Evolutionary conservation across 164 flowering plant species (phyloP), one percentile per base, ranked within the genome.

Genomic region (Piper longum): DNA sequence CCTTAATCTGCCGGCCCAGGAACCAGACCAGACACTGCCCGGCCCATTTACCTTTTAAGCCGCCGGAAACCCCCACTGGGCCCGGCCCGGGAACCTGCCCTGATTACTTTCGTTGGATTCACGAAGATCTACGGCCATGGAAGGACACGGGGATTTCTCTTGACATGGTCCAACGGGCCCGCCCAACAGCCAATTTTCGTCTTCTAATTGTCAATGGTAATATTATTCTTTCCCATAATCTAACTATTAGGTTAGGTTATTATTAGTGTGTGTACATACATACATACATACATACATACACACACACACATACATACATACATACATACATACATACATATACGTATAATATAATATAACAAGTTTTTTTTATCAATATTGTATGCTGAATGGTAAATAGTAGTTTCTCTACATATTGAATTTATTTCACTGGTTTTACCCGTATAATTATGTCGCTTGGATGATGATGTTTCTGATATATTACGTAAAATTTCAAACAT

Each of bases 61-160:
- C 42, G 26, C 45, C 54, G 7, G 41, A 54, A 4, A 43, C 43
- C 36, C 8, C 16, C 11, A 7, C 59, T n/a, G 59, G 18, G 13
- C 41, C 17, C 5, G 4, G 66, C 40, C 43, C 71, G 0, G 4
- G 56, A 3, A 40, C 63, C 13, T 82, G 84, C 58, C 84, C 84
- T 0, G 76, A 77, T 3, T 77, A 82, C 62, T 82, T 79, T 66
- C 76, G 81, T 18, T 82, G 84, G 86, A 82, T 82, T 66, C 80
- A 80, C 43, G 78, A 78, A 66, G 86, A 82, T 64, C 70, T 82
- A 16, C 52, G 59, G 62, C 81, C 78, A 1, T 82, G 86, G 86
- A 74, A 45, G 61, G 42, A 39, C 0, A 67, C 71, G 0, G 84
- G 84, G 11, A 82, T 82, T 61, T 64, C 84, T 0, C 71, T 60